Percentiles rank a stretch among this genome's conserved stretches.
Conservation (phyloP, 2,329 filamentous ascomycete species). For the Pseudogymnoascus sp. region DNA sequence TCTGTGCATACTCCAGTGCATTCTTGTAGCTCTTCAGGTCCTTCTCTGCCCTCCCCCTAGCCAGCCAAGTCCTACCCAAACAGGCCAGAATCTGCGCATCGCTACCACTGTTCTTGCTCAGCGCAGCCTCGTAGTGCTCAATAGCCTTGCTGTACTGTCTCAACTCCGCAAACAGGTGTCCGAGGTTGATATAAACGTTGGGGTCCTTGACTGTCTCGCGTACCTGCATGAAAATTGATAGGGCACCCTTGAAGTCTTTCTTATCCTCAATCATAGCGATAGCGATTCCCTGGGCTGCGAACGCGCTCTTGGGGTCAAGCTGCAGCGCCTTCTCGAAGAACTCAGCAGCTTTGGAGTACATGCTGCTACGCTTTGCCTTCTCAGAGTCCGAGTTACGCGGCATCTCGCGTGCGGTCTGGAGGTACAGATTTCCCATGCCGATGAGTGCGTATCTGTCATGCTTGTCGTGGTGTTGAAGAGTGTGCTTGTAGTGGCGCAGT, state of each 20-base stretch:
- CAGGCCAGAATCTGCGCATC: constrained; percentile 63
- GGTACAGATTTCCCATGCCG: constrained; percentile 86
- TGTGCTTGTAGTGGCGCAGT: constrained; percentile 93
- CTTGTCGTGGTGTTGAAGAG: constrained; percentile 87
- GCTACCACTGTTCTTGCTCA: constrained; percentile 52
- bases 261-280: constrained; percentile 92
- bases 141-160: constrained; percentile 87
- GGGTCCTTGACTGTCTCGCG: constrained; percentile 83
- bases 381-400: constrained; percentile 81
- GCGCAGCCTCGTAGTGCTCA: constrained; percentile 80
- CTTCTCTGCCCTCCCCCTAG: constrained; percentile 58
- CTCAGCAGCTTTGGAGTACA: constrained; percentile 86
- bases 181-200: constrained; percentile 85
- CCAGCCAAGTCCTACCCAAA: constrained; percentile 60
- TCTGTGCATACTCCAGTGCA: constrained; percentile 54
- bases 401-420: constrained; percentile 88
- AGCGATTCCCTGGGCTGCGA: constrained; percentile 89
- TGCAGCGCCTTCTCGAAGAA: constrained; percentile 97
- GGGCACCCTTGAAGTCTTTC: constrained; percentile 73
- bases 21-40: constrained; percentile 54
- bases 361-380: constrained; percentile 79
- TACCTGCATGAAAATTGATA: constrained; percentile 83
- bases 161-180: constrained; percentile 84
- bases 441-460: constrained; percentile 95
- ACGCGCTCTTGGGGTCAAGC: constrained; percentile 90